Evolutionary conservation across 306 rosid genomes (phyloP), one percentile per base, ranked within the genome.

Genomic region (Adenanthera pavonina): DNA sequence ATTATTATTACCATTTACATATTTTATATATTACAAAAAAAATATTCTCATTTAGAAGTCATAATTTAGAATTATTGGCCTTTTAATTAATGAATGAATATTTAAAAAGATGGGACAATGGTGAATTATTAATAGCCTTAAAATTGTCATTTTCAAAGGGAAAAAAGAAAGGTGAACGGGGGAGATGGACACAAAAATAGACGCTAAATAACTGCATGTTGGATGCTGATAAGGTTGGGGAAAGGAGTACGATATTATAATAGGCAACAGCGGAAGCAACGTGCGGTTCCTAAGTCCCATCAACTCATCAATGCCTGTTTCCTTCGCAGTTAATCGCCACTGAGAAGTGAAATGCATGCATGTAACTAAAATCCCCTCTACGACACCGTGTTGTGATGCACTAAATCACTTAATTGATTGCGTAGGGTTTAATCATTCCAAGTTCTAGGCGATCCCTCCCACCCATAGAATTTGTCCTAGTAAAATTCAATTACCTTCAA

Each of bases 211-310:
- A 69, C 36, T 16, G 6, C 16, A 0, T 68, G 53, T 69, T 6
- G 8, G 33, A 40, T 43, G 51, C 76, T 69, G 68, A 72, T 78
- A n/a, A 25, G 56, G 53, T 64, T 62, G 76, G 74, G 75, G 57
- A 57, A 57, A 68, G 57, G 61, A 9, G 38, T 73, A 85, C 77
- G 83, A 68, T 35, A 65, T 34, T 5, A 75, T 34, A 33, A 68
- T 48, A 35, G 61, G 2, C 5, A 4, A 3, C 56, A 14, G 66
- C 1, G 44, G 47, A 3, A 9, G 65, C 53, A 12, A 59, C 2
- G 52, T 69, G 79, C 71, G 15, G 78, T 74, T 82, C 87, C 83
- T 0, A 74, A 47, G 88, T 87, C 86, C 78, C 84, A 81, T 84
- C 90, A 66, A 25, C 86, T 74, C 78, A 81, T 84, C 90, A 71